Base-by-base conservation (phyloP, 2,329 filamentous ascomycete genomes). In the Phaeophleospora eucalypticola region DNA sequence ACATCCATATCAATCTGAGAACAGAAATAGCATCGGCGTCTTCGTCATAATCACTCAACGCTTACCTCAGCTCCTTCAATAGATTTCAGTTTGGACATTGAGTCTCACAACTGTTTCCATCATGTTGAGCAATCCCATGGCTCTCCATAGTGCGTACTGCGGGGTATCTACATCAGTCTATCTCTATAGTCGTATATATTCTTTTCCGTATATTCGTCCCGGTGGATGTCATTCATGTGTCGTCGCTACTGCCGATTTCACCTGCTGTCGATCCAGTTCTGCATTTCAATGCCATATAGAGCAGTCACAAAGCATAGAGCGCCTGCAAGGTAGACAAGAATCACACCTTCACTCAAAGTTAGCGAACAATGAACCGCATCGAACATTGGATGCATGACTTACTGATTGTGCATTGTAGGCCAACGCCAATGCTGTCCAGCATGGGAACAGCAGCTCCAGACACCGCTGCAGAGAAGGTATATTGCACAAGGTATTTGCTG, bases 401-500 rank as follows among this genome's bases (percentile, higher is more conserved):
- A 38, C 53, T 53, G 27, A 33, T 60, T 35, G 51, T 54, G 40
- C 51, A 45, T 27, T 56, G 53, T 21, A 84, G 86, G 0, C 87
- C 87, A 1, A 90, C 81, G 2, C 87, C 87, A 43, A 90, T 82
- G 16, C 66, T 70, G 51, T 88, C 71, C 15, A 88, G 76, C 1
- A 82, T 82, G 0, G 87, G 87, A 43, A 90, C 72, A 38, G 85
- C 84, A 2, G 80, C 77, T 0, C 82, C 86, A 3, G 81, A 85
- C 0, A 79, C 84, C 8, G 79, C 64, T 3, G 84, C 86, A 0
- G 81, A 86, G 54, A 87, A 84, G 7, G 87, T 64, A 64, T 90
- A 90, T 12, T 87, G 76, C 42, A 87, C 73, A 58, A 87, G 80
- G 64, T 89, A 90, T 64, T 89, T 90, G 0, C 84, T 84, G 0